Percentiles rank a stretch among this genome's conserved stretches.
Conservation (phyloP, 495 filamentous ascomycete species). For the Neurospora intermedia region DNA sequence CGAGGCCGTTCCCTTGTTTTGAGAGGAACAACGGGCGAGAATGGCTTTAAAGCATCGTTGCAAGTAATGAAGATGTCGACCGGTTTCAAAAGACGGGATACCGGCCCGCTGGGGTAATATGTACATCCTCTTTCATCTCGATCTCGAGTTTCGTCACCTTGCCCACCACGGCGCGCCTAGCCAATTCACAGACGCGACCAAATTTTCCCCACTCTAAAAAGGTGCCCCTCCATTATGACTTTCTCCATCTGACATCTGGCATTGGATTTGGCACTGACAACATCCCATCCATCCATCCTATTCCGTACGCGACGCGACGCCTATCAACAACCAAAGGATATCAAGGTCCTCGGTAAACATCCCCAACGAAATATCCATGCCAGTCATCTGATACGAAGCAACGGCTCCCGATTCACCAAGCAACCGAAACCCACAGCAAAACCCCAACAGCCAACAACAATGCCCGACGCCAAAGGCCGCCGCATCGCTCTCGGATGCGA, state of each 20-base stretch:
- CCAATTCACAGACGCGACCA: background rate
- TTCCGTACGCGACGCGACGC: background rate
- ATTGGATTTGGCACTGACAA: background rate
- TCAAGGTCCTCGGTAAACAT: background rate
- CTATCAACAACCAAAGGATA: background rate
- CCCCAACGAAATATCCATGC: background rate
- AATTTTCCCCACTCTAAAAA: background rate
- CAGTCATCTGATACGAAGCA: background rate
- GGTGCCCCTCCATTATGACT: constrained; percentile 2
- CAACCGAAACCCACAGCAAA: background rate
- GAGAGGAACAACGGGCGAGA: background rate
- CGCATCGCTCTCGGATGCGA: constrained; percentile 84
- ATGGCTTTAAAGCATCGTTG: background rate
- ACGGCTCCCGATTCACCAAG: background rate
- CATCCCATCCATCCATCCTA: background rate
- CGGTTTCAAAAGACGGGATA: background rate
- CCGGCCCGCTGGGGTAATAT: background rate
- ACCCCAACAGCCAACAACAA: background rate
- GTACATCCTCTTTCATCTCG: background rate
- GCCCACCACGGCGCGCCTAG: background rate
- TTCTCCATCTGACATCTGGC: background rate
- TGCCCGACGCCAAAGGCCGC: constrained; percentile 12
- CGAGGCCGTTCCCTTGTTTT: background rate
- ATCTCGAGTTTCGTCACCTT: background rate
- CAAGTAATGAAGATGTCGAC: background rate